Evolutionary conservation across 345 rosid species (phyloP), one percentile per base, ranked within the genome.

Genomic region (Pseudoturritis turrita): DNA sequence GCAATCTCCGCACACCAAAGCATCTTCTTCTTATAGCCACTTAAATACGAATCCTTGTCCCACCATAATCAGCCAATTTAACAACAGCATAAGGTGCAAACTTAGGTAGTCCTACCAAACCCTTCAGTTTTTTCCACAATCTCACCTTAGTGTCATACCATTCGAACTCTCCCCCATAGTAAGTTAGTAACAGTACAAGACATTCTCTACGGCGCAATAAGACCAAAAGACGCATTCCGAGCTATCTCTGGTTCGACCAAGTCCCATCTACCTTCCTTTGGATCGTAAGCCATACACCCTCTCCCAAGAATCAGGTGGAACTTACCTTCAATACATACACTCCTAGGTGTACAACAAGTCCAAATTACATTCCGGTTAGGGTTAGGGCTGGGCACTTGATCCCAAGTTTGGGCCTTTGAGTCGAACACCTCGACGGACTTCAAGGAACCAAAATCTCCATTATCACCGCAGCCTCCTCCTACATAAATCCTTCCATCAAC

Each of bases 341-440:
- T 6, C 12, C 0, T 4, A n/a, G n/a, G 26, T 1, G 18, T n/a
- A 0, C 3, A 41, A n/a, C 17, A 5, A 41, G 1, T 2, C 46
- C 2, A 5, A 41, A 5, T 1, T 41, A 41, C 7, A 17, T 4
- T 12, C 17, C n/a, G n/a, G n/a, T n/a, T n/a, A n/a, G 0, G 3
- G 52, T 19, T 46, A 46, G 12, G 52, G 12, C 1, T 5, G 22
- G 13, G 26, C 26, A 10, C 58, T 10, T 14, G 36, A 10, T 36
- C 18, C 96, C 96, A 89, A 6, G 45, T 22, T 39, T 69, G 62
- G 5, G 58, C 62, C 35, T 52, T 54, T 6, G 85, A 77, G 44
- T 87, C 86, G 17, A 76, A 84, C 29, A 80, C 92, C 77, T 87
- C 91, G 4, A 90, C 86, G 87, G 89, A 86, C 28, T 83, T 67